phyloP scores from a whole-genome alignment of 2,329 filamentous ascomycete genomes.

The Sarocladiaceae sp. region DNA sequence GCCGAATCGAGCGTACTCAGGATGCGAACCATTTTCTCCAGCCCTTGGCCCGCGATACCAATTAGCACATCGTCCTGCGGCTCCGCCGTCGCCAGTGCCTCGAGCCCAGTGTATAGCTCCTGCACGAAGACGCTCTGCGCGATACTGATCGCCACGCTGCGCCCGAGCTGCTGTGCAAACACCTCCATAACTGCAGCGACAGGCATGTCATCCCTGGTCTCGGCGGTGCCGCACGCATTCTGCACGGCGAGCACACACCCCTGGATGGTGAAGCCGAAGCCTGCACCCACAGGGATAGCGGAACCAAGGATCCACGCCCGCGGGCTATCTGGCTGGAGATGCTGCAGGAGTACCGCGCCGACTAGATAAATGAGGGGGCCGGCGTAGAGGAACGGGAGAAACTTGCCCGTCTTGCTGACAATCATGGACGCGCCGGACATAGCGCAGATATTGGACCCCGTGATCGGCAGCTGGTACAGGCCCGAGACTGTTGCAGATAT shows the following conservation, averaged over 20 bases:
- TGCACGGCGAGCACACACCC: conserved; percentile 1
- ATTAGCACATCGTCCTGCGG: not conserved
- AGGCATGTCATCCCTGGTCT: conserved; percentile 2
- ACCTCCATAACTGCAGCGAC: not conserved
- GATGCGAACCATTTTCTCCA: not conserved
- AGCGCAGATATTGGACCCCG: not conserved
- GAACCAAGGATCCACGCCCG: not conserved
- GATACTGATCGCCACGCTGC: not conserved
- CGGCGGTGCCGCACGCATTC: not conserved
- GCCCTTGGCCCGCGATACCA: not conserved
- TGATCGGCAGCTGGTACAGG: conserved; percentile 1
- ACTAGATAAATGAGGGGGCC: not conserved
- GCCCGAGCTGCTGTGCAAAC: not conserved
- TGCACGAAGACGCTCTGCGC: not conserved
- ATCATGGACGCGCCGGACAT: not conserved
- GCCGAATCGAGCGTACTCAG: not conserved
- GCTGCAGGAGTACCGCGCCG: conserved; percentile 1
- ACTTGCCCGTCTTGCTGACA: not conserved
- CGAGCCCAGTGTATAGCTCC: not conserved
- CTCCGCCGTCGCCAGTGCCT: not conserved
- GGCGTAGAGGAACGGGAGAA: not conserved
- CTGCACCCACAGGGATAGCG: not conserved
- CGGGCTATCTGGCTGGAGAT: not conserved
- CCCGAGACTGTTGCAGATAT: not conserved
- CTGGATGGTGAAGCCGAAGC: not conserved